Evolutionary conservation across 148 eudicot species (phyloP), one percentile per base, ranked within the genome.

Genomic region (Vaccinium macrocarpon): DNA sequence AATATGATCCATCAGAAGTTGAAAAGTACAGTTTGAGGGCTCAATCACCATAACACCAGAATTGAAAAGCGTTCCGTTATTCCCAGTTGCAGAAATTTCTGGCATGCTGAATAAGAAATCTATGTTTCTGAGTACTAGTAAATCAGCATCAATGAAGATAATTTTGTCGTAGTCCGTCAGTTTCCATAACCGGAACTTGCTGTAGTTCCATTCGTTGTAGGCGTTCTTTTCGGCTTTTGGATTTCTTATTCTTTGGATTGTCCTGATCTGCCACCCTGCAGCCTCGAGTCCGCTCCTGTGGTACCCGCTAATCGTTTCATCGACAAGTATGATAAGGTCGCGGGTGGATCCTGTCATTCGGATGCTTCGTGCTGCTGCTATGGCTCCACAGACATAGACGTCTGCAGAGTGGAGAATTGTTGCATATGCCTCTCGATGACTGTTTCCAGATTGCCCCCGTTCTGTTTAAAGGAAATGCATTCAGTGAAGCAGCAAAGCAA

Each of bases 161-260:
- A 95, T 90, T 78, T 91, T 93, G 86, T 95, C 94, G 64, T 95
- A 95, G 66, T 95, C 97, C 0, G 94, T 95, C 12, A 95, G 88
- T 66, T 95, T 97, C 98, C 98, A 95, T 75, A 95, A 80, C 8
- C 98, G 88, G 88, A 95, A 95, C 90, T 95, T 95, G 91, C 98
- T 95, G 85, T 95, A 95, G 82, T 95, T 95, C 94, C 95, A 95
- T 82, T 95, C 98, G 66, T 95, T 95, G 74, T 95, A 95, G 18
- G 98, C 92, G 75, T 95, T 93, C 82, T 91, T 92, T 76, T 92
- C 94, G 0, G 98, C 98, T 81, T 91, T 95, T 5, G 98, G 97
- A 53, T 95, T 95, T 35, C 98, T 76, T 51, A 95, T 95, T 64
- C 98, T 88, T 56, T 93, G 86, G 46, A 95, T 95, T 64, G 90